Base-by-base conservation (phyloP, 306 rosid genomes). In the Dicorynia guianensis region DNA sequence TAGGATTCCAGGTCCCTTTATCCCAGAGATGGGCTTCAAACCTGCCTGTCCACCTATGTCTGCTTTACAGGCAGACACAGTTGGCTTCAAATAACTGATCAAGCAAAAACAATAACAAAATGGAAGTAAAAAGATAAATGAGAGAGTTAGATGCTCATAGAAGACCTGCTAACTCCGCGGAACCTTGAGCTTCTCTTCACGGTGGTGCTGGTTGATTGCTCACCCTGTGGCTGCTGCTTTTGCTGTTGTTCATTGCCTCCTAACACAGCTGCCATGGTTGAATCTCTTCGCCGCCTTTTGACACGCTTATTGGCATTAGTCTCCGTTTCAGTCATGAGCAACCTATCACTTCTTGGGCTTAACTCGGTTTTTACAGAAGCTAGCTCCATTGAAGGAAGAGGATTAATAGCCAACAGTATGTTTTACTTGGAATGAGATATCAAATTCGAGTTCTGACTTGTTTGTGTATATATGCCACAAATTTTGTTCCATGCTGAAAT, bases 1-100 rank as follows among this genome's bases (percentile, higher is more conserved):
- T 94, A 5, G 86, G 88, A 79, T 94, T 94, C 97, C 98, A 94
- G 3, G 97, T 89, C 42, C 91, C 94, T 81, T 94, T 91, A 81
- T 91, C 98, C 98, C 96, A 91, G 67, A 94, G 79, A 80, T 94
- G 98, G 18, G 97, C 98, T 88, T 94, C 97, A 79, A 54, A 94
- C 34, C 96, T 82, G 20, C 98, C 98, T 0, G 95, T 94, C 97
- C 98, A 94, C 80, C 93, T 86, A 81, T 94, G 97, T 55, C 98
- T 90, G 89, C 71, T 66, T 76, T 67, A 47, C 56, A 69, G 8
- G n/a, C 34, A 47, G 30, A 79, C 42, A 50, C 15, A 25, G 11
- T 67, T 33, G 67, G 71, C 15, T 49, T 63, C 67, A 74, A 63
- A 39, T 69, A 8, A 18, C 5, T 60, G 53, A 67, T 13, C 40